A percentile compares a stretch with the other conserved stretches of the same genome.
These are phyloP conservation scores for Acanthamoeba divionensis DNA, from an alignment of 208 protist genomes.

Conservation along the genomic window DNA sequence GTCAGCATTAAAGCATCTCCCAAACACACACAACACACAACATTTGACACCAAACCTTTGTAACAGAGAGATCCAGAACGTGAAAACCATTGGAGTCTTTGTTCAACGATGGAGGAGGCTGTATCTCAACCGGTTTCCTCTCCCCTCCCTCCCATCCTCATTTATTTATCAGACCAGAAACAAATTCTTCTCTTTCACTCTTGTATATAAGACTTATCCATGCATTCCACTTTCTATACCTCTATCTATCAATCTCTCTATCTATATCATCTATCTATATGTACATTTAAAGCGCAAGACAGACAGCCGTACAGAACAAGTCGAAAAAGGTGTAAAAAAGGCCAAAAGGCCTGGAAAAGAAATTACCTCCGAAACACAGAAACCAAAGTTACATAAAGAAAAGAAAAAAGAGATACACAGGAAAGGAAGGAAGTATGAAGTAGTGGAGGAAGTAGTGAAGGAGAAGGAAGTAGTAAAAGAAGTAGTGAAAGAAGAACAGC, in stretches of 20 bases:
- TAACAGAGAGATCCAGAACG: not conserved
- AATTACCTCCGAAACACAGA: too few relatives aligned
- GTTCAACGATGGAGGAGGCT: not conserved
- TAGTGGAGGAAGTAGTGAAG: too few relatives aligned
- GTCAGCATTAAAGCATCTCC: not conserved
- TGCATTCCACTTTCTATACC: not conserved
- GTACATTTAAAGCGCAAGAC: too few relatives aligned
- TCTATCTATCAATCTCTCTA: not conserved
- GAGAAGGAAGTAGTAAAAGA: too few relatives aligned
- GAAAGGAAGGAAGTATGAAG: too few relatives aligned
- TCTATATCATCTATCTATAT: not conserved
- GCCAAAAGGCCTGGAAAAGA: too few relatives aligned
- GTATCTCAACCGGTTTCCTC: not conserved
- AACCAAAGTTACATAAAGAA: too few relatives aligned
- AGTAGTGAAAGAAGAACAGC: too few relatives aligned
- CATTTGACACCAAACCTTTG: not conserved
- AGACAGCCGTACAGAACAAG: too few relatives aligned
- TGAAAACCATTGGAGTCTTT: not conserved
- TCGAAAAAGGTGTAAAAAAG: too few relatives aligned
- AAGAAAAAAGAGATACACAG: too few relatives aligned
- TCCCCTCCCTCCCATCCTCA: not conserved
- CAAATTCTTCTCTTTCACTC: not conserved
- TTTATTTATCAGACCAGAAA: not conserved
- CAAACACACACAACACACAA: not conserved
- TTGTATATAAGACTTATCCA: not conserved